A percentile compares a stretch with the other conserved stretches of the same genome.
These are phyloP conservation scores for Monilinia vaccinii-corymbosi DNA, from an alignment of 2,329 filamentous ascomycete species.

Conservation along the genomic window DNA sequence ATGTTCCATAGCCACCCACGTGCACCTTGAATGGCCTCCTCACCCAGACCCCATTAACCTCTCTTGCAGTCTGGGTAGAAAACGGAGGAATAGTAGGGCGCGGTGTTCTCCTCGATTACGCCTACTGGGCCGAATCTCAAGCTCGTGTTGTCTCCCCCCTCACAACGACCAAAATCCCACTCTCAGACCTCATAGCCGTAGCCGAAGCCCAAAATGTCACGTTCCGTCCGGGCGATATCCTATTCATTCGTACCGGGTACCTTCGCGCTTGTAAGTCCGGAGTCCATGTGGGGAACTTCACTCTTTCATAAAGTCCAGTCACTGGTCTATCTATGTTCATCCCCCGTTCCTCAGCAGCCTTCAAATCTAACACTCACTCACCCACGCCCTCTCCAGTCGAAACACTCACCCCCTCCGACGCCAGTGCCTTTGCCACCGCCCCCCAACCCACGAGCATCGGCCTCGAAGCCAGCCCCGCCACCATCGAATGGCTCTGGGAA, in stretches of 20 bases:
- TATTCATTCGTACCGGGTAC: conserved; percentile 34
- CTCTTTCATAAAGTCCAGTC: conserved; percentile 20
- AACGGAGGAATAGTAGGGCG: conserved; percentile 41
- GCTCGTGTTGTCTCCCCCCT: conserved; percentile 47
- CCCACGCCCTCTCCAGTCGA: not conserved
- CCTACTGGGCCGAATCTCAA: conserved; percentile 45
- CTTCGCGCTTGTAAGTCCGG: conserved; percentile 27
- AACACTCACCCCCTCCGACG: not conserved
- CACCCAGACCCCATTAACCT: not conserved
- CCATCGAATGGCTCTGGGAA: conserved; percentile 28
- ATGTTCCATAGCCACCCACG: conserved; percentile 4
- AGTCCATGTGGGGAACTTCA: conserved; percentile 10
- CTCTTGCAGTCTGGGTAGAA: conserved; percentile 30
- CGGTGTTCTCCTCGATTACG: conserved; percentile 44
- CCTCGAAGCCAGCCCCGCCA: not conserved
- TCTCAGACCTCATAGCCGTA: conserved; percentile 30
- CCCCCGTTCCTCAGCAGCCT: not conserved
- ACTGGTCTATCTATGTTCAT: not conserved
- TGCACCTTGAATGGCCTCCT: no score
- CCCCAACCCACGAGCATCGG: not conserved
- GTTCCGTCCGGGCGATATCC: conserved; percentile 32
- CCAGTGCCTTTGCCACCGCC: not conserved
- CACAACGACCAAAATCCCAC: conserved; percentile 30
- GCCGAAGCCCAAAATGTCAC: conserved; percentile 29
- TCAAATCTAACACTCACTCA: not conserved